Conservation (phyloP, 2,329 filamentous ascomycete species). For the Fusarium algeriense region DNA sequence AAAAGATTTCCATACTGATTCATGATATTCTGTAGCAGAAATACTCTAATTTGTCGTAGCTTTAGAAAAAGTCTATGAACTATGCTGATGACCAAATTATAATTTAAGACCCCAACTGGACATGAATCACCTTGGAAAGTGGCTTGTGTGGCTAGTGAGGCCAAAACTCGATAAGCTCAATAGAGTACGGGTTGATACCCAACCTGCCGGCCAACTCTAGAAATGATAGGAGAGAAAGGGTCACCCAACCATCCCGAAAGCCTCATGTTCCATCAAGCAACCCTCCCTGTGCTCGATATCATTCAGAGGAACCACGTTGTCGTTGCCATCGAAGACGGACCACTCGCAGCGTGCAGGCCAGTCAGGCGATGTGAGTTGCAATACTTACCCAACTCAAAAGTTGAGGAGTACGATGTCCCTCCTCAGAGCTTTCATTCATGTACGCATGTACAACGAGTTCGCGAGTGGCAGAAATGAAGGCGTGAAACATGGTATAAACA, state of each 20-base stretch:
- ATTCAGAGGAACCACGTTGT: slow-evolving; percentile 34
- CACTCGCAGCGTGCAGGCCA: slow-evolving; percentile 28
- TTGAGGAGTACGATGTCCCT: slow-evolving; percentile 6
- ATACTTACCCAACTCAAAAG: slow-evolving; percentile 13
- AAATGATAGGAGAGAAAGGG: not conserved
- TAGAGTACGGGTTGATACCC: not conserved
- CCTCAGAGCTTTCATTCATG: slow-evolving; percentile 31
- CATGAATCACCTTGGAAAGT: not conserved
- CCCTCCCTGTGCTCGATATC: slow-evolving; percentile 6
- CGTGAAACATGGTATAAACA: slow-evolving; percentile 22
- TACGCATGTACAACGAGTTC: slow-evolving; percentile 11
- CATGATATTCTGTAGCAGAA: not conserved
- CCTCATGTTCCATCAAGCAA: slow-evolving; percentile 5
- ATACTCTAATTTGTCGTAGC: not conserved
- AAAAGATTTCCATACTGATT: not conserved
- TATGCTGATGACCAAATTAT: not conserved
- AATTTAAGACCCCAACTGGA: not conserved
- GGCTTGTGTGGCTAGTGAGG: not conserved
- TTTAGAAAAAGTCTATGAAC: not conserved
- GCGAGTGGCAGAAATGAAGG: not conserved
- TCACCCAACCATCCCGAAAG: slow-evolving; percentile 7
- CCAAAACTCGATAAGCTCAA: not conserved
- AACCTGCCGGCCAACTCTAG: not conserved
- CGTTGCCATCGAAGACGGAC: slow-evolving; percentile 11
- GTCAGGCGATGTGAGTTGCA: slow-evolving; percentile 22